Percentiles rank a stretch among this genome's conserved stretches.
These are phyloP conservation scores for Candida pseudocylindracea DNA, from an alignment of 1,139 yeast genomes.

Conservation along the genomic window DNA sequence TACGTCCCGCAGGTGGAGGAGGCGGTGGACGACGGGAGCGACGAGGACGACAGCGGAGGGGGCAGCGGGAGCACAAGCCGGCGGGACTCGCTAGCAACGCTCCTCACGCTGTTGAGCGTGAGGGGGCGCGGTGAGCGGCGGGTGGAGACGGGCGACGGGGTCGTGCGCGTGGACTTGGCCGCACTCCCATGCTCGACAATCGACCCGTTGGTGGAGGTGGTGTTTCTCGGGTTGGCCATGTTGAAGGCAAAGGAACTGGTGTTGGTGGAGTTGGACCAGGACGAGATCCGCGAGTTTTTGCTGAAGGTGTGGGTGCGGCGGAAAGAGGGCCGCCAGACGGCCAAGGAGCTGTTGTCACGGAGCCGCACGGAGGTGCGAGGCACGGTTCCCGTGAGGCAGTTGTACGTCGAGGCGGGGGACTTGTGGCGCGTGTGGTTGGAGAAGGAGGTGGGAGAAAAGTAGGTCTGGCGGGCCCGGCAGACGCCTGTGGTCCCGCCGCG, in stretches of 20 bases:
- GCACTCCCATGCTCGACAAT: constrained; percentile 38
- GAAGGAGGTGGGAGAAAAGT: too few relatives aligned
- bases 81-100: not conserved
- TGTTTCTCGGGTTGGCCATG: constrained; percentile 59
- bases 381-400: too few relatives aligned
- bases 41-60: constrained; percentile 2
- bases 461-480: too few relatives aligned
- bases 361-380: too few relatives aligned
- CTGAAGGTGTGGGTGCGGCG: constrained; percentile 6
- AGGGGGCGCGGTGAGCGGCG: too few relatives aligned
- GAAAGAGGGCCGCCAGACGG: too few relatives aligned
- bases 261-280: constrained; percentile 69
- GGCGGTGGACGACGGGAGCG: constrained; percentile 1
- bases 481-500: too few relatives aligned
- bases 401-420: too few relatives aligned
- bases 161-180: not conserved
- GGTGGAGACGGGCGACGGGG: too few relatives aligned
- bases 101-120: not conserved
- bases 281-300: constrained; percentile 66
- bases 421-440: too few relatives aligned
- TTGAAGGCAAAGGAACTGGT: constrained; percentile 62
- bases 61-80: constrained; percentile 1
- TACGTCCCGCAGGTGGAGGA: constrained; percentile 5
- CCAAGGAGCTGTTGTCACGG: too few relatives aligned
- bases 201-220: constrained; percentile 60